phyloP scores from a whole-genome alignment of 2,329 filamentous ascomycete species.

The Ophidiomyces ophidiicola region DNA sequence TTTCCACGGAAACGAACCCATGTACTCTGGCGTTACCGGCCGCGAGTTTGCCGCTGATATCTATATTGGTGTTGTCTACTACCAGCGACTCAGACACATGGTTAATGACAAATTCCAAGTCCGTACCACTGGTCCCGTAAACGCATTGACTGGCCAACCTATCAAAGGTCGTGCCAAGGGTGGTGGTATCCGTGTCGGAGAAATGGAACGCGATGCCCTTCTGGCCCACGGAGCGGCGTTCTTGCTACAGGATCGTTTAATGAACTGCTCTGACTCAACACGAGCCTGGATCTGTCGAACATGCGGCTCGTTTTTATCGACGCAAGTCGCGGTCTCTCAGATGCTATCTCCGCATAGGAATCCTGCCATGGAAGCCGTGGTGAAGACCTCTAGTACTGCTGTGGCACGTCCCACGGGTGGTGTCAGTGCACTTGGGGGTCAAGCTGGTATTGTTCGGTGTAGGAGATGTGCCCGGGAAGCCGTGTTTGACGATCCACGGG shows the following conservation, averaged over 20 bases:
- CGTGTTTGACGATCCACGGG: slow-evolving; percentile 52
- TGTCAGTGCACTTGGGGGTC: slow-evolving; percentile 49
- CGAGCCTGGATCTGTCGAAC: slow-evolving; percentile 77
- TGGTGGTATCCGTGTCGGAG: slow-evolving; percentile 95
- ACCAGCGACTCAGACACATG: slow-evolving; percentile 97
- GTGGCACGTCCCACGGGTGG: slow-evolving; percentile 40
- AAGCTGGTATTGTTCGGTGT: slow-evolving; percentile 57
- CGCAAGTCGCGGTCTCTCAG: slow-evolving; percentile 44
- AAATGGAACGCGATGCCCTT: slow-evolving; percentile 96
- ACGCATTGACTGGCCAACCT: slow-evolving; percentile 80
- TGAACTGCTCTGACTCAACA: slow-evolving; percentile 94
- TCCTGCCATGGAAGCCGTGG: slow-evolving; percentile 16
- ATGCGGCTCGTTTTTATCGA: slow-evolving; percentile 84
- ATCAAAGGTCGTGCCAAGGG: slow-evolving; percentile 95
- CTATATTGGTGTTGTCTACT: slow-evolving; percentile 94
- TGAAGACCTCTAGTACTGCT: slow-evolving; percentile 12
- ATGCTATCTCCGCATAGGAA: slow-evolving; percentile 15
- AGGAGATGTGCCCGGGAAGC: slow-evolving; percentile 61
- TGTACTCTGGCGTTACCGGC: slow-evolving; percentile 95
- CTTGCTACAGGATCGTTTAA: slow-evolving; percentile 81
- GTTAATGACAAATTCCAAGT: slow-evolving; percentile 99
- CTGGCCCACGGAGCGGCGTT: slow-evolving; percentile 93
- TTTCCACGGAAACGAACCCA: slow-evolving; percentile 95
- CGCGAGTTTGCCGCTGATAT: slow-evolving; percentile 90
- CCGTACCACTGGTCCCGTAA: slow-evolving; percentile 85